A percentile compares a stretch with the other conserved stretches of the same genome.
Evolutionary conservation across 176 grass and related monocot species (phyloP).

Genomic region (Carex pumila): DNA sequence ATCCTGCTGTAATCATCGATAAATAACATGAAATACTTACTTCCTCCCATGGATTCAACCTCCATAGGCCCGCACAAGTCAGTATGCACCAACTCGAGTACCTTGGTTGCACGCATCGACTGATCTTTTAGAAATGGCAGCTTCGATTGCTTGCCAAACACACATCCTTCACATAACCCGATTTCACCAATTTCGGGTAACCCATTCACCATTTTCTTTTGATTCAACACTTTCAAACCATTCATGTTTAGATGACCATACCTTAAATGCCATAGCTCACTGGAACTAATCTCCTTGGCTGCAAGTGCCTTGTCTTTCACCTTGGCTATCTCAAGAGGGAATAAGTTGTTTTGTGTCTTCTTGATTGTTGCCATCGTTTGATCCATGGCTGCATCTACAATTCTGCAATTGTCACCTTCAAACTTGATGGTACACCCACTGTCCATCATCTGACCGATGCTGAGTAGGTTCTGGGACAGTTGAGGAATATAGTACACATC

Average conservation of each 20-base stretch:
- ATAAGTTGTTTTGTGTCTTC: neutral
- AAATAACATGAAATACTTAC: no score
- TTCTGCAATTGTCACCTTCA: neutral
- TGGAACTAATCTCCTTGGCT: neutral
- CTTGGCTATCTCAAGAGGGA: neutral
- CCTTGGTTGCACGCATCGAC: no score
- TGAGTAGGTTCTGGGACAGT: constrained; percentile 6
- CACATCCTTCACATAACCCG: constrained; percentile 10
- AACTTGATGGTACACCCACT: neutral
- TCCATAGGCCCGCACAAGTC: no score
- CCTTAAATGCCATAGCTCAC: neutral
- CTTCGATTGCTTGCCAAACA: neutral
- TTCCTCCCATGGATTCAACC: no score
- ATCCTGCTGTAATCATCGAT: no score
- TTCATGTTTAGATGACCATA: constrained; percentile 4
- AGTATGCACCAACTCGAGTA: no score
- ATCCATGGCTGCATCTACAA: neutral
- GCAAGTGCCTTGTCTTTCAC: neutral
- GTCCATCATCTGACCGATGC: no score
- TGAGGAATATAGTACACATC: constrained; percentile 8
- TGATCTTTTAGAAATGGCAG: no score
- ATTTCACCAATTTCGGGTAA: neutral
- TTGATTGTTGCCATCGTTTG: neutral
- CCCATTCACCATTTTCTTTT: constrained; percentile 15
- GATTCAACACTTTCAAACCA: neutral